phyloP scores from a whole-genome alignment of 2,329 filamentous ascomycete genomes.

The Setomelanomma holmii region DNA sequence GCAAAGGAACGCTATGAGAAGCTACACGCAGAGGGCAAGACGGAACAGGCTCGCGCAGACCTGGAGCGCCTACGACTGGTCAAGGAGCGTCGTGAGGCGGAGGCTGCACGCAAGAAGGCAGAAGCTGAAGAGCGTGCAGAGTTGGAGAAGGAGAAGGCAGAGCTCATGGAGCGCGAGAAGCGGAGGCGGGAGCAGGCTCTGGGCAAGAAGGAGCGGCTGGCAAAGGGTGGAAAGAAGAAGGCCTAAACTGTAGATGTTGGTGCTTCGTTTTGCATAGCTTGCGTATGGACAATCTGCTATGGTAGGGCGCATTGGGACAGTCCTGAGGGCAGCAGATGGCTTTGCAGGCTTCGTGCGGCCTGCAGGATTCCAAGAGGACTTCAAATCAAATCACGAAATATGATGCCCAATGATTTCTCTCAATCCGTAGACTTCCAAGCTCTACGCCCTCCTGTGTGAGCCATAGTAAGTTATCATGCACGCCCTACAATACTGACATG shows the following conservation, averaged over 20 bases:
- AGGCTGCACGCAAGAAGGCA: constrained; percentile 81
- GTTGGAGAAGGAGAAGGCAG: constrained; percentile 64
- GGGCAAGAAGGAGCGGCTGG: constrained; percentile 55
- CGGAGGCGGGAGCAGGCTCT: constrained; percentile 57
- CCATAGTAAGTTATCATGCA: no score
- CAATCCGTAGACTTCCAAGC: no score
- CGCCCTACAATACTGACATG: neutral
- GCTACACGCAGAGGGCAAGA: constrained; percentile 93
- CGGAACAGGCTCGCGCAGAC: constrained; percentile 91
- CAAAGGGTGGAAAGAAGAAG: constrained; percentile 50
- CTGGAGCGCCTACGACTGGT: constrained; percentile 82
- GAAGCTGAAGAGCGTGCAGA: constrained; percentile 60
- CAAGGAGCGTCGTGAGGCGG: constrained; percentile 83
- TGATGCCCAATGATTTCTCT: neutral
- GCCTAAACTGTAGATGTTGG: constrained; percentile 16
- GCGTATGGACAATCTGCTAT: neutral
- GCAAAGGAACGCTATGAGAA: constrained; percentile 92
- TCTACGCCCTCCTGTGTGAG: no score
- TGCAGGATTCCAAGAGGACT: neutral
- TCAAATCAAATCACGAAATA: neutral
- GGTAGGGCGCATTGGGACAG: neutral
- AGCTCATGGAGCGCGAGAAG: constrained; percentile 56
- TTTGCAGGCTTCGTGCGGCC: neutral
- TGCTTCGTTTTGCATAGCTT: constrained; percentile 8
- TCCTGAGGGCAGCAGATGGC: neutral